Evolutionary conservation across 768 basidiomycete genomes (phyloP), one percentile per base, ranked within the genome.

Genomic region (Pulveroboletus sp.): DNA sequence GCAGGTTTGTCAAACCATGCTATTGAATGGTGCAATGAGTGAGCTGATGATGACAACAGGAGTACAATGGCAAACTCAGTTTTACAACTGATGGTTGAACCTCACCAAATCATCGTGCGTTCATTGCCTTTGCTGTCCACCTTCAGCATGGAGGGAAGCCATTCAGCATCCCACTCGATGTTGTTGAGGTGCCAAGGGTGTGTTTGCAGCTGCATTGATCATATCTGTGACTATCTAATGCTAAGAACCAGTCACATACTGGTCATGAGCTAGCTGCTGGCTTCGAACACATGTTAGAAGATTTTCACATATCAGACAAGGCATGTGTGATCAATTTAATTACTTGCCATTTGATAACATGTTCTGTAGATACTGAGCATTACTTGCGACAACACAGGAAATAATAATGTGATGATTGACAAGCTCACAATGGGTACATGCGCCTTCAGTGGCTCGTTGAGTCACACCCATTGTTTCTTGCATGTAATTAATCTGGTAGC

Each of bases 401-500:
- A 67, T 36, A 70, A 68, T 34, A 38, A 65, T 45, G 60, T 54
- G 0, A 50, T 68, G 43, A 53, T 64, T 0, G 24, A 43, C 1
- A 50, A 63, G 29, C 52, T 69, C 2, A 20, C 20, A 16, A 31
- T 57, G 1, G 50, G 62, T 4, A 6, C 74, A 0, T 31, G 40
- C 0, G 24, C 13, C 1, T 73, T 70, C 24, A 38, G 46, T 2
- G 69, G 69, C 1, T 22, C 26, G 0, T 50, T 49, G 0, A 69
- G 59, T 20, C 68, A 57, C 1, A 63, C 61, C 0, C 41, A 60
- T 0, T 78, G 76, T 50, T 75, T 78, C 44, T 47, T 56, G 0
- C 76, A 77, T 39, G 56, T 75, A 1, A 27, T 75, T 4, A 73
- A 71, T 36, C 56, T 79, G 5, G 8, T 32, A 12, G 31, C 31